Percentiles rank a stretch among this genome's conserved stretches.
Evolutionary conservation across 1,284 basidiomycete genomes (phyloP).

Genomic region (Trichosporon sp.): DNA sequence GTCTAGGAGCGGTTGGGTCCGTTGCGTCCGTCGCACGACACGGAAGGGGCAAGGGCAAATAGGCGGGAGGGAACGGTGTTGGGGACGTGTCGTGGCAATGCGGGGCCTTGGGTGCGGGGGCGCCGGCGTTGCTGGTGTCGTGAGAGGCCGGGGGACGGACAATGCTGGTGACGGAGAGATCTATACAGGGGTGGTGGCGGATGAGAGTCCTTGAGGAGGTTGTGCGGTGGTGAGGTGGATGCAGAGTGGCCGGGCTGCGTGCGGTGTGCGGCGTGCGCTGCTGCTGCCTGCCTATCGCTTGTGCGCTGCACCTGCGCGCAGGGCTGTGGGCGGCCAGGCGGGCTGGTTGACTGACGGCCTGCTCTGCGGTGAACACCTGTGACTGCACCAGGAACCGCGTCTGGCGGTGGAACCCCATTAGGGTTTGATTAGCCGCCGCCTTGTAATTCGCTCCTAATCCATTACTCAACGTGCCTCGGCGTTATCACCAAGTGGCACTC

Average conservation of each 20-base stretch:
- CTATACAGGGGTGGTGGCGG: background rate
- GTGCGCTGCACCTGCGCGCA: background rate
- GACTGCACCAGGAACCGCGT: background rate
- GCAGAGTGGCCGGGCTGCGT: background rate
- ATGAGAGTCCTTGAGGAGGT: background rate
- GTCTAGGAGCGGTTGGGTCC: background rate
- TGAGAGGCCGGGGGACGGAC: background rate
- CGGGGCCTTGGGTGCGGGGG: background rate
- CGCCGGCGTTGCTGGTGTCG: background rate
- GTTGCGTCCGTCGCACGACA: constrained; percentile 7
- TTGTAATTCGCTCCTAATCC: background rate
- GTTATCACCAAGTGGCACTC: background rate
- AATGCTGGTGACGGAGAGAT: background rate
- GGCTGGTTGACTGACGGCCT: background rate
- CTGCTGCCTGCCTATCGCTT: background rate
- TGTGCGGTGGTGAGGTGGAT: background rate
- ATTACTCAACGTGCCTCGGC: background rate
- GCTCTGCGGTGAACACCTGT: background rate
- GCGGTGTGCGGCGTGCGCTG: background rate
- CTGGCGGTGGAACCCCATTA: background rate
- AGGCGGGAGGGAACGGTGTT: background rate
- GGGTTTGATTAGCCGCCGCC: background rate
- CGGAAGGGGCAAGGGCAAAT: constrained; percentile 1
- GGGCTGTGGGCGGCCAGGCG: background rate
- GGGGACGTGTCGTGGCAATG: background rate